A percentile compares a stretch with the other conserved stretches of the same genome.
Conservation (phyloP, 139 green algal species). For the Yamagishiella unicocca region DNA sequence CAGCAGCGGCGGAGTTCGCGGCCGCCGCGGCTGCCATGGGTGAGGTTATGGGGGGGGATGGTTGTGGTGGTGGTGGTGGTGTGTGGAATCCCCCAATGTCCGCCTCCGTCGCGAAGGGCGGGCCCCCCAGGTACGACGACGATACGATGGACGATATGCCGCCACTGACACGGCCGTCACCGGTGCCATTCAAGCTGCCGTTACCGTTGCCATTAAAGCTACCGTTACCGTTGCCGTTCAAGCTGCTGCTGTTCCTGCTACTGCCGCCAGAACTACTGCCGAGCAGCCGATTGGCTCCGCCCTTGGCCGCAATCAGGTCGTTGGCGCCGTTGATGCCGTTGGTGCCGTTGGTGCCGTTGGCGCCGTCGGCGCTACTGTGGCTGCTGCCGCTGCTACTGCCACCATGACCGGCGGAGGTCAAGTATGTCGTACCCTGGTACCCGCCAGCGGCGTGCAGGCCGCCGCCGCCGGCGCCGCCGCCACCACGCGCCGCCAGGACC, state of each 20-base stretch:
- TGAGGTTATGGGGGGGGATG: too few relatives aligned
- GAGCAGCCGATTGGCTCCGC: background rate
- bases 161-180: background rate
- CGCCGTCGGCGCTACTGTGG: background rate
- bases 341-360: background rate
- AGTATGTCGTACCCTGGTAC: background rate
- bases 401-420: background rate
- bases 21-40: background rate
- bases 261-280: background rate
- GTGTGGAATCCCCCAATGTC: background rate
- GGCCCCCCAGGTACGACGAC: background rate
- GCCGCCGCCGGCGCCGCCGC: too few relatives aligned
- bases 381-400: background rate
- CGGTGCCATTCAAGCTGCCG: background rate
- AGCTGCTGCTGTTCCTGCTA: constrained; percentile 31
- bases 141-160: too few relatives aligned
- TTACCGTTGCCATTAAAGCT: background rate
- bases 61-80: too few relatives aligned
- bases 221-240: background rate
- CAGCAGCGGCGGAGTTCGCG: background rate
- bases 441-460: background rate
- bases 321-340: background rate
- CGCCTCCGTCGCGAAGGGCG: background rate
- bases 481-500: too few relatives aligned
- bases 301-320: background rate